Evolutionary conservation across 208 protist genomes (phyloP), one percentile per base, ranked within the genome.

Genomic region (Crithidia sp.): DNA sequence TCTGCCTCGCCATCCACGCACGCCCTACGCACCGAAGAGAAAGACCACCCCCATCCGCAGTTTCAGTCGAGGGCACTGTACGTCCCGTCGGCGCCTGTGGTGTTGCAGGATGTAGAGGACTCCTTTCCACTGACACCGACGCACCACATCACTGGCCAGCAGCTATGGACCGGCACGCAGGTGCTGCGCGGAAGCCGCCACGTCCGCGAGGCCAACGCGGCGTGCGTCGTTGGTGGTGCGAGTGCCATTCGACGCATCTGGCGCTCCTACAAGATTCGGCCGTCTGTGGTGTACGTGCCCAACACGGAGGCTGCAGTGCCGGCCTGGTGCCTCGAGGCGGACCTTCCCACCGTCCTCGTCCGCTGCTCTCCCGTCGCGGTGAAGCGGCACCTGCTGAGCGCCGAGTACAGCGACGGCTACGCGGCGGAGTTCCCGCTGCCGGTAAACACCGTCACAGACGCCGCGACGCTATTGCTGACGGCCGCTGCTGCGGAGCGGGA

Each of bases 221-320:
- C 81, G 37, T 96, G 89, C 70, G 89, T 96, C 19, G 84, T 94
- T 39, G 92, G 92, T 12, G 89, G 89, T 8, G 88, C 87, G 45
- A 81, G 71, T 36, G 83, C 85, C 28, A 92, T 96, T 52, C 81
- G 66, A 19, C 87, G 89, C 44, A 71, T 92, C 52, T 96, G 92
- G 89, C 82, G 86, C 12, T 61, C 82, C 54, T 94, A 96, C 69
- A 76, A 77, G 8, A 79, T 95, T 36, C 69, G 67, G 13, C 92
- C 92, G 16, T 82, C 82, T 61, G 89, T 94, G 8, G 92, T 96
- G 44, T 96, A 91, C 69, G 86, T 95, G 63, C 92, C 92, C 19
- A 70, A 84, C 53, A 86, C 77, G 7, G 82, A 84, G 60, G 52
- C 80, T 10, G 49, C 28, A 14, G 77, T 94, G 74, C 84, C 87